Evolutionary conservation across 768 basidiomycete species (phyloP).

Genomic region (Termitomyces sp.): DNA sequence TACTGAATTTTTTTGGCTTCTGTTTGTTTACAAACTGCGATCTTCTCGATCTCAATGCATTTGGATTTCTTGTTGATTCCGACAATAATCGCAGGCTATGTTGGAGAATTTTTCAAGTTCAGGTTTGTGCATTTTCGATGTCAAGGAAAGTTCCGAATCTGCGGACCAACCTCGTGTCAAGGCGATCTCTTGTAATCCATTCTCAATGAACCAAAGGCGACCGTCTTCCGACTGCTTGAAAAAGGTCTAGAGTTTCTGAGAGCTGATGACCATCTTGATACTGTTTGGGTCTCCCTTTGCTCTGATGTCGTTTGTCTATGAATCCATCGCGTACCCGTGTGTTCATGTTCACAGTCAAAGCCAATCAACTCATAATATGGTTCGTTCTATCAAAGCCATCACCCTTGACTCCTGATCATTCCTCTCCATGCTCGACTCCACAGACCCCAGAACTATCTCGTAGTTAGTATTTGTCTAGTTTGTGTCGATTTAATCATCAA

Average conservation of each 20-base stretch:
- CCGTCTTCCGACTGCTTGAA: too few relatives aligned
- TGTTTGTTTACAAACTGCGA: neutral
- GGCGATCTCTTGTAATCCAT: too few relatives aligned
- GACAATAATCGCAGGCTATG: neutral
- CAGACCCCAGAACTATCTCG: neutral
- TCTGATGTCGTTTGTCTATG: neutral
- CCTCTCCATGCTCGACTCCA: neutral
- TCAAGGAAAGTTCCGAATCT: neutral
- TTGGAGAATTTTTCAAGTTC: neutral
- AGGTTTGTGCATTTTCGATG: neutral
- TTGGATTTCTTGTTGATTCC: neutral
- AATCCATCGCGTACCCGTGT: too few relatives aligned
- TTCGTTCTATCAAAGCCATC: neutral
- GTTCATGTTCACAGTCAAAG: neutral
- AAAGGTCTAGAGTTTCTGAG: neutral
- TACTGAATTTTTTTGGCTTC: neutral
- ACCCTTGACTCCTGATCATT: neutral
- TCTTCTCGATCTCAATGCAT: neutral
- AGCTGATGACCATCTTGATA: neutral
- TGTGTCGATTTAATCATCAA: neutral
- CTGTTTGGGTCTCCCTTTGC: neutral
- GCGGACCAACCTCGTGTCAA: neutral
- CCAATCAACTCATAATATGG: neutral
- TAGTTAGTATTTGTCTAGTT: neutral
- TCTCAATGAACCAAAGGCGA: too few relatives aligned